These are phyloP conservation scores for Epichloe hybrida DNA, from an alignment of 2,329 filamentous ascomycete species.

Conservation along the genomic window DNA sequence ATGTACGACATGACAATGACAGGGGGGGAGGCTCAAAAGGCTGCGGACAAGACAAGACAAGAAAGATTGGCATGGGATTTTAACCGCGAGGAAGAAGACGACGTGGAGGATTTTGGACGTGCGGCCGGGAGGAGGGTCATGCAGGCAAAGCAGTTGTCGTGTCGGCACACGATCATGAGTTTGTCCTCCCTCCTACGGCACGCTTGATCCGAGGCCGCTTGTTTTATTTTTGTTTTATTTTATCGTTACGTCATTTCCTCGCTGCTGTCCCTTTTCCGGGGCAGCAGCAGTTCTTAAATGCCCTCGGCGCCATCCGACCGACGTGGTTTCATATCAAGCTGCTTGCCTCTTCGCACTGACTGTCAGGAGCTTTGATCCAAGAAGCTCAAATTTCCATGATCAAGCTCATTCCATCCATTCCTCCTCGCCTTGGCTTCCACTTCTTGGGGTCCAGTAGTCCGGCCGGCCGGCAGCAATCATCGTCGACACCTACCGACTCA, in stretches of 20 bases:
- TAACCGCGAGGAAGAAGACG: not conserved
- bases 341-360: not conserved
- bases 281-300: not conserved
- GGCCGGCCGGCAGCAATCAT: not conserved
- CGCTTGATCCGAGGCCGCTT: not conserved
- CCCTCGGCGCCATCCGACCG: not conserved
- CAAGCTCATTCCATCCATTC: not conserved
- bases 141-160: not conserved
- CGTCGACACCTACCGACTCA: not conserved
- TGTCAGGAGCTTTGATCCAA: not conserved
- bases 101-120: not conserved
- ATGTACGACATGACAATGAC: not conserved
- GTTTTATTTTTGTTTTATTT: not conserved
- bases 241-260: not conserved
- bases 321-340: not conserved
- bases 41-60: too few species aligned
- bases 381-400: too few species aligned
- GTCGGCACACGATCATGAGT: not conserved
- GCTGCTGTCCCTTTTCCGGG: not conserved
- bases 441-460: too few species aligned
- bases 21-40: too few species aligned
- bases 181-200: not conserved
- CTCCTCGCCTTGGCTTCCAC: not conserved
- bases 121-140: not conserved
- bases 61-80: too few species aligned